These are phyloP conservation scores for Mortierella sp. DNA, from an alignment of 371 early-diverging fungal species.

Conservation along the genomic window DNA sequence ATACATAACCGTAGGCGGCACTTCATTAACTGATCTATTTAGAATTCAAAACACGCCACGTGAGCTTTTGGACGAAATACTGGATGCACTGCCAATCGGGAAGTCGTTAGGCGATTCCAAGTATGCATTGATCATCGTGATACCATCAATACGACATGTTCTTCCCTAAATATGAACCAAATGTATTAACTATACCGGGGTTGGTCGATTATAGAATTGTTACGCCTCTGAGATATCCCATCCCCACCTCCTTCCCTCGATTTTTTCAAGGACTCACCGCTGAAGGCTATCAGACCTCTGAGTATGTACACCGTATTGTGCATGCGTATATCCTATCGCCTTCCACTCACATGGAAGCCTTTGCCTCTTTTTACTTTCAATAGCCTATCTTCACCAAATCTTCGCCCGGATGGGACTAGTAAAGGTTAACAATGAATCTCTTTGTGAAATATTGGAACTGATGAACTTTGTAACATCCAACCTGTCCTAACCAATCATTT, in stretches of 20 bases:
- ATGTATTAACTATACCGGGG: not conserved
- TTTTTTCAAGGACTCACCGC: constrained; percentile 45
- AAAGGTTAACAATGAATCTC: constrained; percentile 22
- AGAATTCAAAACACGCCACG: constrained; percentile 42
- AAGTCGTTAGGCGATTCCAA: constrained; percentile 45
- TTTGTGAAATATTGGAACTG: not conserved
- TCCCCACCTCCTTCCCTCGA: constrained; percentile 51
- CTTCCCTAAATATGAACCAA: too few species aligned
- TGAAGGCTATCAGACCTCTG: constrained; percentile 33
- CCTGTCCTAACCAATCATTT: not conserved
- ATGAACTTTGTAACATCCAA: too few species aligned
- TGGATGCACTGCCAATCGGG: constrained; percentile 40
- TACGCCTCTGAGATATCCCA: constrained; percentile 37
- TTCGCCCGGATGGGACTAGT: constrained; percentile 44
- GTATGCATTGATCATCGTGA: constrained; percentile 13
- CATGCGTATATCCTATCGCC: not conserved
- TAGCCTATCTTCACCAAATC: constrained; percentile 26
- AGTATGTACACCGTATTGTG: constrained; percentile 6
- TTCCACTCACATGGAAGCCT: not conserved
- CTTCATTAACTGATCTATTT: not conserved
- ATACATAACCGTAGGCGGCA: not conserved
- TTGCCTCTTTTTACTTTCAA: not conserved
- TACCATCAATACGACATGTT: not conserved
- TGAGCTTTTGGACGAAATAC: constrained; percentile 45
- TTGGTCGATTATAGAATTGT: constrained; percentile 8